Conservation (phyloP, 768 basidiomycete species). For the Cubamyces lactineus region DNA sequence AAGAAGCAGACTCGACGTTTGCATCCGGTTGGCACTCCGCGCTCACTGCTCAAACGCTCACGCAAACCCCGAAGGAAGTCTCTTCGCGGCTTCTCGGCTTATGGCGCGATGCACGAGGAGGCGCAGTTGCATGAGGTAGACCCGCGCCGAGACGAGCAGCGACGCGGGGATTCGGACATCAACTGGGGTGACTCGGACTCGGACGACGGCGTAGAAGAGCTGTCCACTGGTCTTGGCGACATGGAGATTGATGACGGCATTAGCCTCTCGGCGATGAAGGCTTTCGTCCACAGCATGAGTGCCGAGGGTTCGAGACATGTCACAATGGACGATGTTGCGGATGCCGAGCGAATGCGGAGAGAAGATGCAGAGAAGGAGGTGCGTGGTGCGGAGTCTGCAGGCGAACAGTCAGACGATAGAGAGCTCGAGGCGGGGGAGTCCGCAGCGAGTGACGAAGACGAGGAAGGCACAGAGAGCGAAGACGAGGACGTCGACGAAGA, state of each 20-base stretch:
- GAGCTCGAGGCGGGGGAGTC: not conserved
- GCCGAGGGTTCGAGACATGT: slow-evolving; percentile 48
- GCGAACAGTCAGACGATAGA: not conserved
- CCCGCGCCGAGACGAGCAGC: slow-evolving; percentile 51
- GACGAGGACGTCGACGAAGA: slow-evolving; percentile 17
- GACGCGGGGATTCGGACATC: slow-evolving; percentile 67
- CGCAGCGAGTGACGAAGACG: slow-evolving; percentile 23
- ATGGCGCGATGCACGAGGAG: slow-evolving; percentile 60
- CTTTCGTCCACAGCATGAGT: slow-evolving; percentile 56
- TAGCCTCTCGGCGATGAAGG: slow-evolving; percentile 51
- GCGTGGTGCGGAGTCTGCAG: slow-evolving; percentile 13
- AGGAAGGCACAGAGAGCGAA: slow-evolving; percentile 21
- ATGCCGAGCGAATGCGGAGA: slow-evolving; percentile 48
- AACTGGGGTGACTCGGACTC: slow-evolving; percentile 56
- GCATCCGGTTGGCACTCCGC: slow-evolving; percentile 35
- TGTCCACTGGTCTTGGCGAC: slow-evolving; percentile 47
- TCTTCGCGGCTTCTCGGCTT: slow-evolving; percentile 45
- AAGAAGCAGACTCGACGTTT: slow-evolving; percentile 36
- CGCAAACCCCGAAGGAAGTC: slow-evolving; percentile 30
- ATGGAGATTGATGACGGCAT: slow-evolving; percentile 67
- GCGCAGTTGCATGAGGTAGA: slow-evolving; percentile 47
- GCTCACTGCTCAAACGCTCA: slow-evolving; percentile 32
- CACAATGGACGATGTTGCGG: slow-evolving; percentile 71
- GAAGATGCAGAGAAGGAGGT: slow-evolving; percentile 39
- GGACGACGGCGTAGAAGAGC: slow-evolving; percentile 38